phyloP scores from a whole-genome alignment of 495 filamentous ascomycete species.

The Filosporella fistucella region DNA sequence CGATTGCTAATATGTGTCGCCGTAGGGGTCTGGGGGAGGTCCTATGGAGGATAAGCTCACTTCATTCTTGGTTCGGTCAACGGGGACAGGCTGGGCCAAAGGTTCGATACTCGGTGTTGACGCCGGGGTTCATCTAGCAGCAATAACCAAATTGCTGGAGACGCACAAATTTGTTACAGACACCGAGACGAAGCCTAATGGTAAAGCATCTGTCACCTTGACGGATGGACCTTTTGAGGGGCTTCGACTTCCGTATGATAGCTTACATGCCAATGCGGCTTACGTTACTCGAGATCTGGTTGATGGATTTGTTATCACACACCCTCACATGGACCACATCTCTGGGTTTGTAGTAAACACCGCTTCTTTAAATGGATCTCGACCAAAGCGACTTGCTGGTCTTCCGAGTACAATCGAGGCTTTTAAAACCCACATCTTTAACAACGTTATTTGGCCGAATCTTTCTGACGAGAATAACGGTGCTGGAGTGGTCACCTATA shows the following conservation, averaged over 20 bases:
- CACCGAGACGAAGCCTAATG: not conserved
- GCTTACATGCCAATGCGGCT: conserved; percentile 69
- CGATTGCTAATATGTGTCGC: conserved; percentile 6
- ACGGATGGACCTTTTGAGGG: conserved; percentile 66
- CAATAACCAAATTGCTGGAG: conserved; percentile 71
- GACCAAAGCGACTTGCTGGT: conserved; percentile 78
- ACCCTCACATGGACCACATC: conserved; percentile 92
- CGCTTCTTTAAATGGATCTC: conserved; percentile 66
- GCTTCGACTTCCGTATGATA: conserved; percentile 55
- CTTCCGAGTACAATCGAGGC: conserved; percentile 81
- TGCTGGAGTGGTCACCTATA: conserved; percentile 86
- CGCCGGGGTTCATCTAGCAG: conserved; percentile 82
- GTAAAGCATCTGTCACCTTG: conserved; percentile 29
- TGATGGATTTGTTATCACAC: conserved; percentile 85
- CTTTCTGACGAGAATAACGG: conserved; percentile 94
- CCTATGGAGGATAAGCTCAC: conserved; percentile 87
- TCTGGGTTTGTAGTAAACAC: conserved; percentile 90
- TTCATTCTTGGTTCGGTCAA: conserved; percentile 80
- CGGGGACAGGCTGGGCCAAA: conserved; percentile 69
- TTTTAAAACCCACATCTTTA: conserved; percentile 92
- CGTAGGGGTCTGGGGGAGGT: conserved; percentile 86
- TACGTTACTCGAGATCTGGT: conserved; percentile 74
- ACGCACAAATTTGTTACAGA: conserved; percentile 33
- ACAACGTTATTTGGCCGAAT: conserved; percentile 97
- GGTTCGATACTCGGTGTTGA: conserved; percentile 85